Base-by-base conservation (phyloP, 805 yeast genomes). In the Millerozyma miso region DNA sequence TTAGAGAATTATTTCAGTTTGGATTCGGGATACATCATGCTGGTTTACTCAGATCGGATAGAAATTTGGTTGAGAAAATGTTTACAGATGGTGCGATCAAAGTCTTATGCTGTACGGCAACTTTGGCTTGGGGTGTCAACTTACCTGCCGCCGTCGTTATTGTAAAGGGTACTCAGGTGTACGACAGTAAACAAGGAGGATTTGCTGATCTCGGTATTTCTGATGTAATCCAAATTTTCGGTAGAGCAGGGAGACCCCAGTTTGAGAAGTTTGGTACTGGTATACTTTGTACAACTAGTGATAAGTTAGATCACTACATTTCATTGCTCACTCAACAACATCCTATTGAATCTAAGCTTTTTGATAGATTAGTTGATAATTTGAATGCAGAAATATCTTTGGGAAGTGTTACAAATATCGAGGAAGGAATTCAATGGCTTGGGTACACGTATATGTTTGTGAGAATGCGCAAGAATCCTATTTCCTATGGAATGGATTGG, bases 241-340 rank as follows among this genome's bases (percentile, higher is more conserved):
- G 99, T 53, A 85, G 99, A 70, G 99, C 99, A 19, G 99, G 99
- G 67, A 81, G 99, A 65, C 99, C 99, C 0, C 99, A 95, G 54
- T 93, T 80, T 63, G 96, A 91, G 52, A 79, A 79, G 43, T 83
- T 77, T 56, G 99, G 99, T 73, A 87, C 91, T 2, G 98, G 98
- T 71, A 81, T 89, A 18, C 67, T 93, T 38, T 82, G 93, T 59
- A 93, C 99, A 0, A 74, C 95, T 0, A 72, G 75, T 45, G 98
- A 91, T 54, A 71, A 79, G 38, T 64, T 95, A 19, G 95, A 88
- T 53, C 96, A 89, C 52, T 93, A 91, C 55, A 79, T 95, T n/a
- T 80, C 93, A 1, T 71, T 90, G 16, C 74, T 93, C 18, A 82
- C 96, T 0, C 96, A 95, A 47, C 99, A 93, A 56, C 96, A 88